These are phyloP conservation scores for Gossypium schwendimanii DNA, from an alignment of 441 rosid genomes.

Conservation along the genomic window DNA sequence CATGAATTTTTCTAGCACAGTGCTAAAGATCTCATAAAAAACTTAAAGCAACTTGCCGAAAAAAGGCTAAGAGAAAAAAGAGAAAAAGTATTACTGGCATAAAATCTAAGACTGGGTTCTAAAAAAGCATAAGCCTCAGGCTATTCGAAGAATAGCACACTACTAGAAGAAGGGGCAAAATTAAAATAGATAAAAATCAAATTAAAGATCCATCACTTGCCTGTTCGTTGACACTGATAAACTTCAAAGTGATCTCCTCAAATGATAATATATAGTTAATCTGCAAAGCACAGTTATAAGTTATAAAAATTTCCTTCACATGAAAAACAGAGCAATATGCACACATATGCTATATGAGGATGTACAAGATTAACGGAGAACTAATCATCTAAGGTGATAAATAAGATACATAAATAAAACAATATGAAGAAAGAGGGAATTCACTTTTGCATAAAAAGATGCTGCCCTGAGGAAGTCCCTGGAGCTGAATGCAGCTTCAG, in stretches of 20 bases:
- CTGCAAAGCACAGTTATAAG: conserved; percentile 45
- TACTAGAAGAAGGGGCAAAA: not conserved
- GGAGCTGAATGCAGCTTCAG: conserved; percentile 77
- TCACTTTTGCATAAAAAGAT: conserved; percentile 92
- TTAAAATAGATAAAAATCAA: not conserved
- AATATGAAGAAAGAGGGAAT: conserved; percentile 13
- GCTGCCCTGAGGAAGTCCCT: conserved; percentile 92
- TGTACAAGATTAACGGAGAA: not conserved
- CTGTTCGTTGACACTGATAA: conserved; percentile 80
- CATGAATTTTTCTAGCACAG: not conserved
- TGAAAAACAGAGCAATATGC: not conserved
- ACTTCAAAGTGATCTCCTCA: conserved; percentile 95
- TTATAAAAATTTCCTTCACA: not conserved
- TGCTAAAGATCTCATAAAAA: not conserved
- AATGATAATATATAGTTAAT: conserved; percentile 76
- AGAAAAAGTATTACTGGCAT: not conserved
- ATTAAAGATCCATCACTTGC: conserved; percentile 27
- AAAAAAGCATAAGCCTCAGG: not conserved
- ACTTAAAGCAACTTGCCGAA: not conserved
- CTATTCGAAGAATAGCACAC: not conserved
- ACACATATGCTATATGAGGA: not conserved
- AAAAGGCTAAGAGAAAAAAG: not conserved
- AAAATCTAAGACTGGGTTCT: not conserved
- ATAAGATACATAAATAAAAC: conserved; percentile 5
- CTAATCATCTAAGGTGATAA: not conserved